Percentiles rank a stretch among this genome's conserved stretches.
Conservation (phyloP, 495 filamentous ascomycete species). For the Xylaria bambusicola region DNA sequence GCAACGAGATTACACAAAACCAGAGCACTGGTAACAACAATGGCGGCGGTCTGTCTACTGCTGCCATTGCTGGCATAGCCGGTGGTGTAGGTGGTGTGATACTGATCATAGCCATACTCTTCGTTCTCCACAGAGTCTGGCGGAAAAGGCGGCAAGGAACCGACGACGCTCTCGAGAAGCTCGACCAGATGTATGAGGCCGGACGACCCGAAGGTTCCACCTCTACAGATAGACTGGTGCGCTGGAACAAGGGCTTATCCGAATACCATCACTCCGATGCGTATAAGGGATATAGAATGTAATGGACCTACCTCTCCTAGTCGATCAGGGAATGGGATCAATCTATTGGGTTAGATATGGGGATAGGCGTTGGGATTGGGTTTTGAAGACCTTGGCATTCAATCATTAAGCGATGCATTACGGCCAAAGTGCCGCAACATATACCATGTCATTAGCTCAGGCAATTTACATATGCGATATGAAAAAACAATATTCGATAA, state of each 20-base stretch:
- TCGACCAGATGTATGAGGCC: constrained; percentile 29
- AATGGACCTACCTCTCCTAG: not conserved
- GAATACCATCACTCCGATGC: constrained; percentile 27
- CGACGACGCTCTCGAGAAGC: constrained; percentile 23
- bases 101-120: constrained; percentile 18
- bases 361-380: constrained; percentile 6
- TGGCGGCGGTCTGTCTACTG: constrained; percentile 21
- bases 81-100: constrained; percentile 27
- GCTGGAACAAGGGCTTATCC: constrained; percentile 34
- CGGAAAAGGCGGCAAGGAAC: constrained; percentile 30
- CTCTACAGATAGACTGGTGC: constrained; percentile 29
- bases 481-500: no score
- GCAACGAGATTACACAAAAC: constrained; percentile 21
- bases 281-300: constrained; percentile 35
- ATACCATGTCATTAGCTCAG: not conserved
- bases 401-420: not conserved
- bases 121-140: constrained; percentile 32
- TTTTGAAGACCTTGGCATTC: not conserved
- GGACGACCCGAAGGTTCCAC: constrained; percentile 24
- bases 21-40: constrained; percentile 11
- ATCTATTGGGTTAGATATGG: constrained; percentile 1
- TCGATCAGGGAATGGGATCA: not conserved
- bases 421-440: not conserved
- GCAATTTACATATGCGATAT: not conserved
- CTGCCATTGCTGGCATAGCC: constrained; percentile 34